Percentiles rank a stretch among this genome's conserved stretches.
These are phyloP conservation scores for Akebia trifoliata DNA, from an alignment of 164 flowering plant species.

Conservation along the genomic window DNA sequence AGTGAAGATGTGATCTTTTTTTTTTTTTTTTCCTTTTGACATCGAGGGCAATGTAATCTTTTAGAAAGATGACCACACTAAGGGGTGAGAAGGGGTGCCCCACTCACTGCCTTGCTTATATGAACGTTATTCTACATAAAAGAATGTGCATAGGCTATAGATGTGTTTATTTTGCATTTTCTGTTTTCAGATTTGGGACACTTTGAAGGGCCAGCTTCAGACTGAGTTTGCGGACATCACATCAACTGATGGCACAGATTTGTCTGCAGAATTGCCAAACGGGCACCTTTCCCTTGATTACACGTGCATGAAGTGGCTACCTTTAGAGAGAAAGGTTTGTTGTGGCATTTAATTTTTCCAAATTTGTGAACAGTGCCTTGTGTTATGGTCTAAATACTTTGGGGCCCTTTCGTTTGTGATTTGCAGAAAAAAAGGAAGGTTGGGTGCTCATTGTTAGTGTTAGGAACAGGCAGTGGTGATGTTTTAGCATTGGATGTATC, in stretches of 20 bases:
- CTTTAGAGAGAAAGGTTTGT: constrained; percentile 56
- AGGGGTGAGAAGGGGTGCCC: no score
- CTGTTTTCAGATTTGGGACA: constrained; percentile 80
- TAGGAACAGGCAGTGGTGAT: constrained; percentile 94
- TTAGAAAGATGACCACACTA: no score
- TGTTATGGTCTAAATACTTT: background rate
- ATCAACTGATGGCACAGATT: constrained; percentile 34
- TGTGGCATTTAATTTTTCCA: background rate
- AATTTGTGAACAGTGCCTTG: background rate
- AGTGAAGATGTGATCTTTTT: no score
- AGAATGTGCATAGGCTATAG: no score
- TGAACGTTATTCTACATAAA: no score
- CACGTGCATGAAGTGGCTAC: constrained; percentile 86
- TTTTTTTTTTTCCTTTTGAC: no score
- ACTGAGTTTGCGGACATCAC: constrained; percentile 70
- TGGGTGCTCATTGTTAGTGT: constrained; percentile 46
- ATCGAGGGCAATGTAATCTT: no score
- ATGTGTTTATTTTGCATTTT: background rate
- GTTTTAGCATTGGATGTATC: constrained; percentile 82
- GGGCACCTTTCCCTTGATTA: constrained; percentile 93
- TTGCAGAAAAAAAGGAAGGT: constrained; percentile 66
- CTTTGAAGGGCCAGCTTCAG: constrained; percentile 77
- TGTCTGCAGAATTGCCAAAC: constrained; percentile 37
- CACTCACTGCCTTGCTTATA: no score
- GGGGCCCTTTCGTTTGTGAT: constrained; percentile 1